Evolutionary conservation across 2,329 filamentous ascomycete species (phyloP), one percentile per base, ranked within the genome.

Genomic region (Beauveria rudraprayagi): DNA sequence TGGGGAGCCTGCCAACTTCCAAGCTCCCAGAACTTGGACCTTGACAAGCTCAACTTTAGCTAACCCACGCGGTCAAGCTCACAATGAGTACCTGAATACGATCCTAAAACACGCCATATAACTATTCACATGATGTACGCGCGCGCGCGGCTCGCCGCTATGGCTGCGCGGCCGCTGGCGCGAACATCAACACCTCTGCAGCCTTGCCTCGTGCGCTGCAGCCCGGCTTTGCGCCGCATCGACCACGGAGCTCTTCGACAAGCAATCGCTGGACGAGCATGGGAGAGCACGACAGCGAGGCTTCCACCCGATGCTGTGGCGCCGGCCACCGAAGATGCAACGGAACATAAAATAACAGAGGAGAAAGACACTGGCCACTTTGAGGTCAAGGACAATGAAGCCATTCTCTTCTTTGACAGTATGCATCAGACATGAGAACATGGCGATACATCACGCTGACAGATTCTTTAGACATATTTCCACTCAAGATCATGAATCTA

Each of bases 331-430:
- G 44, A 48, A n/a, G 52, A 60, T 50, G 62, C 63, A 1, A 66
- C 66, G 26, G 57, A 65, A 43, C 47, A 61, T 43, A 58, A 61
- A 43, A 61, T 74, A 60, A 73, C 80, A 11, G 84, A 82, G 56
- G 83, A 85, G 65, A 81, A 89, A 67, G 85, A 89, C 65, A 85
- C 85, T 10, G 93, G 94, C 0, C 92, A 97, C 68, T 96, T 97
- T 66, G 78, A 82, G n/a, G 82, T 89, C 11, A 81, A 79, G 3
- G 76, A 87, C 1, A 89, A 92, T 67, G 91, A 97, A 76, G 87
- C 88, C 0, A 86, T 97, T 51, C 74, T 97, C 7, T 99, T 95
- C 76, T 87, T 97, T 69, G 92, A 96, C 71, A 96, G 90, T 92
- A 75, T 71, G 85, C 69, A 41, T 11, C 57, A 16, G 3, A n/a